Evolutionary conservation across 2,329 filamentous ascomycete genomes (phyloP), one percentile per base, ranked within the genome.

Genomic region (Xylariaceae sp.): DNA sequence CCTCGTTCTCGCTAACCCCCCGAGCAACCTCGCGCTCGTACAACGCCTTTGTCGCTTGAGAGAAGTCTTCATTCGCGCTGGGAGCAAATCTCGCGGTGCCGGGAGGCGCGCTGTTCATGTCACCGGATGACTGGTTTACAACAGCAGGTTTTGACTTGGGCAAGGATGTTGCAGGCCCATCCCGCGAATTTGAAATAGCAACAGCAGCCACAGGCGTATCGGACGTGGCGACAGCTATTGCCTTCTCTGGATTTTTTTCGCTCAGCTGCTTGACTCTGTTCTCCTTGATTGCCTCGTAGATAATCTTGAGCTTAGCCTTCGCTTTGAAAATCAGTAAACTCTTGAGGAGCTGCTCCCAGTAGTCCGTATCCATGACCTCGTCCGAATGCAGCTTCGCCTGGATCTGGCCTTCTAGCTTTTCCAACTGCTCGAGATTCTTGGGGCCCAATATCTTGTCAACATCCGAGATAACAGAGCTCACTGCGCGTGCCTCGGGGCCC

Each of bases 331-430:
- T 86, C 6, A 89, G 80, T 60, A 99, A 78, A 70, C 88, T 96
- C 63, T 88, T 87, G 59, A 99, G 79, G 16, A 99, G 80, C 70
- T 96, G 91, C 70, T 96, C 91, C 95, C 95, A 99, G 73, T 98
- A 99, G 74, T 99, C 95, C 2, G 90, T 91, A 73, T 99, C 95
- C 63, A 99, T 93, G 40, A 90, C 88, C 69, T 97, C 93, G 70
- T 96, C 88, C 7, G 91, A 96, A 50, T 87, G 82, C 46, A 99
- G 78, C 77, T 99, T 99, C 16, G 81, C 79, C 70, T 86, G 87
- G 72, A 99, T 95, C 76, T 98, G 93, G 61, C 81, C 84, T 74
- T 99, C 93, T 47, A 99, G 79, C 18, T 84, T 84, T 70, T 93
- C 89, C n/a, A 99, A 80, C 72, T 98, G 90, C 66, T 91, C 88